These are phyloP conservation scores for Hysterangium stoloniferum DNA, from an alignment of 768 basidiomycete species.

Conservation along the genomic window DNA sequence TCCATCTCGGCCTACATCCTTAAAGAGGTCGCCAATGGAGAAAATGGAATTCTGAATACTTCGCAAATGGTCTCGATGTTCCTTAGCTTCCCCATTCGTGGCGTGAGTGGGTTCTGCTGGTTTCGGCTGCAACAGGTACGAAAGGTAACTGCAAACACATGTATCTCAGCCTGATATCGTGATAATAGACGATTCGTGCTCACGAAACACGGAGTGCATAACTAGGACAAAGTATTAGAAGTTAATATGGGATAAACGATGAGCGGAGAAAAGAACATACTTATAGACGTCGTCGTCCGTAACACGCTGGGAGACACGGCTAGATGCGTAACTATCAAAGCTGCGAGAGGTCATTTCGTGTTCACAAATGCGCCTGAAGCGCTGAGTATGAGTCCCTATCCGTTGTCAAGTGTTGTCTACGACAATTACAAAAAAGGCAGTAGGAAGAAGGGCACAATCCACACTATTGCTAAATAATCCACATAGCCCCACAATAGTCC, in stretches of 20 bases:
- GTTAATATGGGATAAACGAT: slow-evolving; percentile 7
- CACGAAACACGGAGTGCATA: slow-evolving; percentile 82
- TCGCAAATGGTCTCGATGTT: slow-evolving; percentile 57
- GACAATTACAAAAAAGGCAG: no score
- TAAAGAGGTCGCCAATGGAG: slow-evolving; percentile 71
- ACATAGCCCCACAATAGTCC: no score
- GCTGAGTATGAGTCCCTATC: no score
- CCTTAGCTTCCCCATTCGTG: slow-evolving; percentile 44
- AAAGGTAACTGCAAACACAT: slow-evolving; percentile 47
- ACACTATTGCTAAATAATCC: no score
- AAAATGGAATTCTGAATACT: slow-evolving; percentile 51
- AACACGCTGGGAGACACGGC: slow-evolving; percentile 66
- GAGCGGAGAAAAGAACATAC: slow-evolving; percentile 34
- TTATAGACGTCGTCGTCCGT: slow-evolving; percentile 83
- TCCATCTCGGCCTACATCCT: slow-evolving; percentile 61
- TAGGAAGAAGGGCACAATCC: no score
- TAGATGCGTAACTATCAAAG: slow-evolving; percentile 60
- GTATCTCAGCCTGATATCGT: slow-evolving; percentile 7
- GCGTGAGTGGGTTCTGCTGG: slow-evolving; percentile 20
- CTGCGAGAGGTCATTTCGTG: slow-evolving; percentile 28
- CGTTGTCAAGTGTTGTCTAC: no score
- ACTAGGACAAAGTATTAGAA: slow-evolving; percentile 30
- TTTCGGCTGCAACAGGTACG: slow-evolving; percentile 40
- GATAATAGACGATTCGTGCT: slow-evolving; percentile 22
- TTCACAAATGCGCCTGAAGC: background rate